Conservation (phyloP, 306 rosid genomes). For the Spatholobus suberectus region DNA sequence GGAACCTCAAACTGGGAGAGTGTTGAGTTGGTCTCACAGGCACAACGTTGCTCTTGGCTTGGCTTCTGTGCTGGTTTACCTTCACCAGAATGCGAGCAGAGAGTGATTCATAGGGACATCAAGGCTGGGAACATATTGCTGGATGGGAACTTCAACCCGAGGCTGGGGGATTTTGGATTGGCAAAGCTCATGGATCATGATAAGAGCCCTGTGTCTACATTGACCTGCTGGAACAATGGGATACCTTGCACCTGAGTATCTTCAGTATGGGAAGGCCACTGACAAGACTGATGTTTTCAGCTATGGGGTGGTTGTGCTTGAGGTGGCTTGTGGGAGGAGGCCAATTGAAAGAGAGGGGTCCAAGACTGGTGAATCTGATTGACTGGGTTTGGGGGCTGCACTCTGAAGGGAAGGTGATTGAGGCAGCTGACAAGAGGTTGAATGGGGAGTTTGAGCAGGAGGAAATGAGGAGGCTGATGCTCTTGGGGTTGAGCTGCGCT, state of each 20-base stretch:
- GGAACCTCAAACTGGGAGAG: background rate
- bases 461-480: background rate
- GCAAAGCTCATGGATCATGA: constrained; percentile 94
- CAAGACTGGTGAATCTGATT: background rate
- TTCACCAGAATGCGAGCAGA: constrained; percentile 5
- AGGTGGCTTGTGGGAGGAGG: constrained; percentile 50
- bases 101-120: constrained; percentile 48
- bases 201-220: constrained; percentile 79
- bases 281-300: constrained; percentile 80
- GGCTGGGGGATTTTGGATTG: constrained; percentile 80
- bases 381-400: constrained; percentile 7
- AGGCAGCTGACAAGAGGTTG: background rate
- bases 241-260: constrained; percentile 38
- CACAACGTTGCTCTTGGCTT: background rate
- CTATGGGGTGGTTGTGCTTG: constrained; percentile 50
- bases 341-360: constrained; percentile 40
- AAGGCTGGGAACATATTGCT: constrained; percentile 76
- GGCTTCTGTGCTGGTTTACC: constrained; percentile 8
- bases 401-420: background rate
- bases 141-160: constrained; percentile 38
- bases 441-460: background rate
- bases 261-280: constrained; percentile 83
- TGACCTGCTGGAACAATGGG: constrained; percentile 51
- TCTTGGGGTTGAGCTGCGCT: background rate
- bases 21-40: background rate